Conservation (phyloP, 768 basidiomycete genomes). For the Phylloporus scabripes region DNA sequence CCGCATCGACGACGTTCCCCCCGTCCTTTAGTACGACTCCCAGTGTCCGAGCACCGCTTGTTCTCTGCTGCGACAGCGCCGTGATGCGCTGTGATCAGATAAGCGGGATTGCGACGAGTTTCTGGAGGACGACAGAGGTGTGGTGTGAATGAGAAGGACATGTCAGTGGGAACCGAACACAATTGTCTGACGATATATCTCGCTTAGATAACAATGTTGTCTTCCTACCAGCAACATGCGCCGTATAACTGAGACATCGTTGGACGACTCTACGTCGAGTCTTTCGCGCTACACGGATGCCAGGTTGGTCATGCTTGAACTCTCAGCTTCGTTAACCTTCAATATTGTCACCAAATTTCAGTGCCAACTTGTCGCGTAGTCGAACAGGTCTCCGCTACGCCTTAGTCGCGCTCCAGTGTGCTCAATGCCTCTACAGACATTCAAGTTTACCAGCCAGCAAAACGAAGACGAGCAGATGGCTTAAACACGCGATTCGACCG, state of each 20-base stretch:
- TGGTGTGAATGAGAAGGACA: slow-evolving; percentile 9
- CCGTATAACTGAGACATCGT: neutral
- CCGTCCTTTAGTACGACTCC: slow-evolving; percentile 75
- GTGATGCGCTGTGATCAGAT: slow-evolving; percentile 54
- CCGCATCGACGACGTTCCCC: slow-evolving; percentile 89
- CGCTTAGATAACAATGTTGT: slow-evolving; percentile 13
- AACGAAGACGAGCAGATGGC: slow-evolving; percentile 44
- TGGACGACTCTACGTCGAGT: slow-evolving; percentile 12
- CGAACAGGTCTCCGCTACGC: slow-evolving; percentile 11
- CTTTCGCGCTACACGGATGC: slow-evolving; percentile 6
- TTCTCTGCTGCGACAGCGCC: slow-evolving; percentile 93
- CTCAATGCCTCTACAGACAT: slow-evolving; percentile 8
- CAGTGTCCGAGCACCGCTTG: slow-evolving; percentile 77
- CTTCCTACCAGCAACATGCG: neutral
- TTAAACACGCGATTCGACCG: slow-evolving; percentile 59
- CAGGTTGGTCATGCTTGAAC: slow-evolving; percentile 7
- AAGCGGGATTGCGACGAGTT: slow-evolving; percentile 43
- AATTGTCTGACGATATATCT: neutral
- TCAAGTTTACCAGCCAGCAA: slow-evolving; percentile 24
- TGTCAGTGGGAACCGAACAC: neutral
- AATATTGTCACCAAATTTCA: neutral
- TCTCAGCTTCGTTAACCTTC: neutral
- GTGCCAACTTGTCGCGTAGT: neutral
- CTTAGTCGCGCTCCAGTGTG: neutral
- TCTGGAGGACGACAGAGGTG: neutral